These are phyloP conservation scores for Trematosphaeria pertusa DNA, from an alignment of 2,329 filamentous ascomycete genomes.

Conservation along the genomic window DNA sequence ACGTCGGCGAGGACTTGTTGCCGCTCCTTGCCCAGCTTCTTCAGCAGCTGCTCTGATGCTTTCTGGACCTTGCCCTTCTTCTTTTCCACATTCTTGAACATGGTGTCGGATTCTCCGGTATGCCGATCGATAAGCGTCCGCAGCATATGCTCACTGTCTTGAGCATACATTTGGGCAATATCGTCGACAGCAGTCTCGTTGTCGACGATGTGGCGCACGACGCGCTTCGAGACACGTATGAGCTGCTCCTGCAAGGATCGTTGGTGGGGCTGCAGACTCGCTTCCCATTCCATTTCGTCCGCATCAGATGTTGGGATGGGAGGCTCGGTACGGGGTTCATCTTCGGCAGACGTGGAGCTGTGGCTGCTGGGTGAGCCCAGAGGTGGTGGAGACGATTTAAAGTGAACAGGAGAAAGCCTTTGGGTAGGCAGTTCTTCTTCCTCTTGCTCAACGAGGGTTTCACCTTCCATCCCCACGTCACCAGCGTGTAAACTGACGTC, in stretches of 20 bases:
- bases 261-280: constrained; percentile 49
- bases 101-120: constrained; percentile 42
- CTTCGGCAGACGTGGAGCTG: constrained; percentile 35
- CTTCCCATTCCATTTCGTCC: constrained; percentile 49
- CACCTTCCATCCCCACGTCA: constrained; percentile 20
- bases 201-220: constrained; percentile 56
- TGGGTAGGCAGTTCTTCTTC: constrained; percentile 13
- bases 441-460: constrained; percentile 32
- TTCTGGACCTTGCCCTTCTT: constrained; percentile 30
- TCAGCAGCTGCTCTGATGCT: constrained; percentile 17
- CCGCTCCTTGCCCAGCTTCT: constrained; percentile 15
- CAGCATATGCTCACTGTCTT: constrained; percentile 53
- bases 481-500: background rate
- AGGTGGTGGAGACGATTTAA: constrained; percentile 33
- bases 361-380: constrained; percentile 30
- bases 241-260: constrained; percentile 47
- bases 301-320: constrained; percentile 26
- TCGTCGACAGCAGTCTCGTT: constrained; percentile 54
- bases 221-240: constrained; percentile 49
- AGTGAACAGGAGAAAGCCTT: constrained; percentile 16
- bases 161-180: constrained; percentile 53
- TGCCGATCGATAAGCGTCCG: constrained; percentile 52
- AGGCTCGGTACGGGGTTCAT: constrained; percentile 23
- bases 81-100: constrained; percentile 27
- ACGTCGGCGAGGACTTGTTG: background rate